These are phyloP conservation scores for Backusella luteola DNA, from an alignment of 192 early-diverging fungal genomes.

Conservation along the genomic window DNA sequence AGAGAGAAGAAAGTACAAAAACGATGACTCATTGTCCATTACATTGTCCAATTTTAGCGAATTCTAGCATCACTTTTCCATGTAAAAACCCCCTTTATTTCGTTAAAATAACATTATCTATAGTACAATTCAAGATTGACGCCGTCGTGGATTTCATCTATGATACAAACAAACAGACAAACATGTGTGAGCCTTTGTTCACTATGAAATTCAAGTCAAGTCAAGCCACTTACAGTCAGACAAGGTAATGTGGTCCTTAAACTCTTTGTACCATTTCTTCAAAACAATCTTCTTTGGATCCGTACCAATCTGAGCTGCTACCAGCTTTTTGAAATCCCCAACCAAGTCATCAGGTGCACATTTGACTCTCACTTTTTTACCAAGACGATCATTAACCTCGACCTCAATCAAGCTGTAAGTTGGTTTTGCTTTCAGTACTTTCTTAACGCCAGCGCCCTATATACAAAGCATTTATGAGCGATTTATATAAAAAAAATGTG, in stretches of 20 bases:
- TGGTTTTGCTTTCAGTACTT: neutral
- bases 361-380: conserved; percentile 88
- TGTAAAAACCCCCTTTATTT: conserved; percentile 6
- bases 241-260: conserved; percentile 87
- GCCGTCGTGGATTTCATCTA: conserved; percentile 85
- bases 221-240: conserved; percentile 68
- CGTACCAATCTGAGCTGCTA: conserved; percentile 89
- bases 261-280: conserved; percentile 87
- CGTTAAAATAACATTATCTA: conserved; percentile 36
- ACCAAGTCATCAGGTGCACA: conserved; percentile 77
- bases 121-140: conserved; percentile 88
- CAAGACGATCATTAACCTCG: conserved; percentile 82
- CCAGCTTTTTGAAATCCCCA: conserved; percentile 81
- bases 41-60: neutral
- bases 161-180: neutral
- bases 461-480: neutral
- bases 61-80: neutral
- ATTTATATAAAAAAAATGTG: too few relatives aligned
- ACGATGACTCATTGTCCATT: neutral
- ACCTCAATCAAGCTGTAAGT: conserved; percentile 61
- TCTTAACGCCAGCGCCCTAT: neutral
- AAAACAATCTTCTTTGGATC: conserved; percentile 84
- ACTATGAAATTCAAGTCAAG: neutral
- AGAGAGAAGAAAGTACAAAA: too few relatives aligned
- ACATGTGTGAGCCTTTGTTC: neutral